These are phyloP conservation scores for Talaromyces sp. DNA, from an alignment of 2,329 filamentous ascomycete species.

Conservation along the genomic window DNA sequence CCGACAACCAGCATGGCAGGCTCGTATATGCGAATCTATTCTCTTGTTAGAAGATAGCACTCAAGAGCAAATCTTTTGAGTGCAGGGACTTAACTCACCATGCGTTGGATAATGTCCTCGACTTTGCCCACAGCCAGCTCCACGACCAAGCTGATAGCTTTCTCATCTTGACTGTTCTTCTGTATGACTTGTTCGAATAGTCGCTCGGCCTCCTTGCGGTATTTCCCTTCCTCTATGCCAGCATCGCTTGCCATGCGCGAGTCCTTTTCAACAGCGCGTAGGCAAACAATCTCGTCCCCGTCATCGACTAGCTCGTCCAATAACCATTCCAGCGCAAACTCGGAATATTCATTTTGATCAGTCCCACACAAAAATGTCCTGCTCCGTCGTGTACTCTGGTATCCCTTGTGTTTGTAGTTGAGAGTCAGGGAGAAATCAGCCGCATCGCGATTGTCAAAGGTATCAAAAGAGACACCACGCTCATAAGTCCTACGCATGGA, in stretches of 20 bases:
- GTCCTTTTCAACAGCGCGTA: slow-evolving; percentile 84
- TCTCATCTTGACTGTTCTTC: slow-evolving; percentile 76
- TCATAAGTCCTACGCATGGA: slow-evolving; percentile 59
- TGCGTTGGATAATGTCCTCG: slow-evolving; percentile 84
- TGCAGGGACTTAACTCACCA: slow-evolving; percentile 63
- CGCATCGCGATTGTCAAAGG: slow-evolving; percentile 68
- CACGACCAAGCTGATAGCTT: slow-evolving; percentile 80
- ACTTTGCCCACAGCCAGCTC: slow-evolving; percentile 90
- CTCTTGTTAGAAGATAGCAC: slow-evolving; percentile 13
- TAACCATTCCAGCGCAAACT: slow-evolving; percentile 90
- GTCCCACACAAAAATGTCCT: slow-evolving; percentile 89
- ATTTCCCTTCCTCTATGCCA: slow-evolving; percentile 66
- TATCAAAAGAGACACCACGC: slow-evolving; percentile 73
- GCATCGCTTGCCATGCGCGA: slow-evolving; percentile 66
- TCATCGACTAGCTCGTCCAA: slow-evolving; percentile 91
- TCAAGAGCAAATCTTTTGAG: not conserved
- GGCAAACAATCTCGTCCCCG: slow-evolving; percentile 88
- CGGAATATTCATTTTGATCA: slow-evolving; percentile 88
- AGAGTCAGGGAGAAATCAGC: slow-evolving; percentile 77
- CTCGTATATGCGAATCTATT: slow-evolving; percentile 84
- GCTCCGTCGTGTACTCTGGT: slow-evolving; percentile 76
- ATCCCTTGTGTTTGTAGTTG: slow-evolving; percentile 83
- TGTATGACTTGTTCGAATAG: slow-evolving; percentile 75
- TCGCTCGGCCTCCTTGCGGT: slow-evolving; percentile 73
- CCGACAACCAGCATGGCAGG: slow-evolving; percentile 90